Percentiles rank a stretch among this genome's conserved stretches.
Evolutionary conservation across 2,329 filamentous ascomycete genomes (phyloP).

Genomic region (Sclerotinia minor): DNA sequence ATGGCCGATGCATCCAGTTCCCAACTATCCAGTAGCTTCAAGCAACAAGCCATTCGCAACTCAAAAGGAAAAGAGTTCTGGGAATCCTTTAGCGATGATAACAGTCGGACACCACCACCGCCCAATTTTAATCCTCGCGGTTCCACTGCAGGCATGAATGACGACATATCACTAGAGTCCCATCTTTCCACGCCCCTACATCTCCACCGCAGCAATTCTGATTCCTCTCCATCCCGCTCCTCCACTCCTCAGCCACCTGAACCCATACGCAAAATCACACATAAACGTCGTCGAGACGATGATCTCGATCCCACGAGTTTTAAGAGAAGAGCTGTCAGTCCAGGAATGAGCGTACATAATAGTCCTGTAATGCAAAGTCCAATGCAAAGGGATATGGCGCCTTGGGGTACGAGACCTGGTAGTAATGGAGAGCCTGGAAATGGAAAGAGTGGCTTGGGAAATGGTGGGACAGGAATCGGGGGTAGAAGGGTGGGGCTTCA

Average conservation of each 20-base stretch:
- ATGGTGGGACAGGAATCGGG: conserved; percentile 43
- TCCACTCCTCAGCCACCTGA: conserved; percentile 58
- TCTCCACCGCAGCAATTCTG: conserved; percentile 24
- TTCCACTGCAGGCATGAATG: conserved; percentile 62
- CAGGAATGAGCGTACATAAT: conserved; percentile 87
- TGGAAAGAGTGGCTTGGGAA: conserved; percentile 24
- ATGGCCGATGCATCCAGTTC: conserved; percentile 53
- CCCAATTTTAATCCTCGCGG: conserved; percentile 59
- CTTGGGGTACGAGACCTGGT: conserved; percentile 70
- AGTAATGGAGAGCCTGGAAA: conserved; percentile 56
- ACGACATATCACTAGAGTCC: conserved; percentile 56
- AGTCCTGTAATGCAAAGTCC: conserved; percentile 86
- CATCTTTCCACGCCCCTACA: conserved; percentile 37
- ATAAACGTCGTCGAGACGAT: conserved; percentile 84
- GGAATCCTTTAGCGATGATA: conserved; percentile 73
- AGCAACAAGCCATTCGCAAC: conserved; percentile 70
- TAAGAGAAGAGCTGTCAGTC: conserved; percentile 88
- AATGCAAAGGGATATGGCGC: conserved; percentile 66
- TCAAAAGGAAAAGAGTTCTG: conserved; percentile 74
- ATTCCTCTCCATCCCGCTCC: conserved; percentile 39
- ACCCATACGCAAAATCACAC: conserved; percentile 74
- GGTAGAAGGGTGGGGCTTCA: conserved; percentile 71
- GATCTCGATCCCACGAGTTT: conserved; percentile 86
- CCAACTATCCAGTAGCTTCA: conserved; percentile 65
- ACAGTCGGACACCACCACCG: conserved; percentile 53